Percentiles rank a stretch among this genome's conserved stretches.
Evolutionary conservation across 805 yeast genomes (phyloP).

Genomic region (Pichia rugopelliculosa): DNA sequence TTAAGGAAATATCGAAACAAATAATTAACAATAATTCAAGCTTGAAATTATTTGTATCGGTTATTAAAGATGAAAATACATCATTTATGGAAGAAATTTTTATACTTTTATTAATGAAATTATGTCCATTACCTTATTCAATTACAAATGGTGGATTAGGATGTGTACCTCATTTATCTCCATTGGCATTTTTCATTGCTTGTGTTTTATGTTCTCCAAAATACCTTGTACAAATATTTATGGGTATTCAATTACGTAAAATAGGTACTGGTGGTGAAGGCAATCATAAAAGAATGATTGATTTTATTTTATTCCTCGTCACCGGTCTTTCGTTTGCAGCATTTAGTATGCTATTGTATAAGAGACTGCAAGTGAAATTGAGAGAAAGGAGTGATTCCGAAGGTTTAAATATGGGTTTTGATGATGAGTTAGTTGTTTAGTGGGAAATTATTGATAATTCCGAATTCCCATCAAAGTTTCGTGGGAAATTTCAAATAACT

Average conservation of each 20-base stretch:
- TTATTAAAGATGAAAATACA: conserved; percentile 46
- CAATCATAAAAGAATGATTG: conserved; percentile 44
- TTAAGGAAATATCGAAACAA: conserved; percentile 50
- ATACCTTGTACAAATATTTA: conserved; percentile 62
- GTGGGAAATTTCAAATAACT: too few relatives aligned
- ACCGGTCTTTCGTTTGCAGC: conserved; percentile 47
- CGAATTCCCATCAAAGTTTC: too few relatives aligned
- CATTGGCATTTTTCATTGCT: conserved; percentile 59
- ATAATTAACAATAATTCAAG: conserved; percentile 55
- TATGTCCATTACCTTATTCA: conserved; percentile 92
- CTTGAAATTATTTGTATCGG: conserved; percentile 67
- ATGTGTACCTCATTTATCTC: conserved; percentile 68
- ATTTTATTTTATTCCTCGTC: conserved; percentile 50
- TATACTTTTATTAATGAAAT: conserved; percentile 61
- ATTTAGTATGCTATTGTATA: conserved; percentile 64
- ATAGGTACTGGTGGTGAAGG: conserved; percentile 52
- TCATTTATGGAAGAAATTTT: conserved; percentile 48
- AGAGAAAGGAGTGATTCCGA: conserved; percentile 1
- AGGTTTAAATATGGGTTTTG: neutral
- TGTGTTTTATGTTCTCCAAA: conserved; percentile 77
- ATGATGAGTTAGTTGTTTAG: neutral
- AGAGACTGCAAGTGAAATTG: conserved; percentile 37
- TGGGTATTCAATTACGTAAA: conserved; percentile 67
- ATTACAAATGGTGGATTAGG: conserved; percentile 89
- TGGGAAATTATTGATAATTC: too few relatives aligned